Percentiles rank a stretch among this genome's conserved stretches.
These are phyloP conservation scores for Hymenoscyphus fructigenus DNA, from an alignment of 2,329 filamentous ascomycete genomes.

Conservation along the genomic window DNA sequence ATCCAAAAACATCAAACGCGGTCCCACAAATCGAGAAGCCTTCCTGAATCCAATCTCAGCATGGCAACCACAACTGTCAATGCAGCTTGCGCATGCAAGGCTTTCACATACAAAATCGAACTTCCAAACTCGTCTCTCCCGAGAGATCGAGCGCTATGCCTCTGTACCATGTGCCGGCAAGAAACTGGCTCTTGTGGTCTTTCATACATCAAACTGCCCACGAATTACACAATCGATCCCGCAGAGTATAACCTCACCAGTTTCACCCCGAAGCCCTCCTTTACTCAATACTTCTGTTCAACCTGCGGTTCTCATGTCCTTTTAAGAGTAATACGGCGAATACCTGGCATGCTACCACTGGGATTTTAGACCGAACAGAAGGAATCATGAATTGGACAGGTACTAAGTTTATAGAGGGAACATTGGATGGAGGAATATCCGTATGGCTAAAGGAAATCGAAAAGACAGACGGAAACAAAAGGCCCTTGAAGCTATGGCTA, in stretches of 20 bases:
- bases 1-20: not conserved
- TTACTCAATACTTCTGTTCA: conserved; percentile 48
- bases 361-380: conserved; percentile 35
- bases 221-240: conserved; percentile 30
- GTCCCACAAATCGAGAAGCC: not conserved
- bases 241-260: conserved; percentile 38
- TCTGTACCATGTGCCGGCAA: conserved; percentile 51
- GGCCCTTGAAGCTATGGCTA: not conserved
- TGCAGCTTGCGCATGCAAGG: conserved; percentile 41
- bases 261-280: not conserved
- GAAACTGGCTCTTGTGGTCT: conserved; percentile 47
- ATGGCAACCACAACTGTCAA: conserved; percentile 26
- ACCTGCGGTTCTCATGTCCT: conserved; percentile 49
- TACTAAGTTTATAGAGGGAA: conserved; percentile 42
- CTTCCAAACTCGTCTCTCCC: conserved; percentile 39
- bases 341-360: conserved; percentile 37
- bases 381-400: conserved; percentile 30
- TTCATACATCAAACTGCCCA: conserved; percentile 44
- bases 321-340: conserved; percentile 25
- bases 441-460: conserved; percentile 40
- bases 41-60: not conserved
- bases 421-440: conserved; percentile 51
- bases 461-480: conserved; percentile 17
- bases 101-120: conserved; percentile 37
- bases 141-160: conserved; percentile 45